Percentiles rank a stretch among this genome's conserved stretches.
These are phyloP conservation scores for Hypocrella siamensis DNA, from an alignment of 2,329 filamentous ascomycete genomes.

Conservation along the genomic window DNA sequence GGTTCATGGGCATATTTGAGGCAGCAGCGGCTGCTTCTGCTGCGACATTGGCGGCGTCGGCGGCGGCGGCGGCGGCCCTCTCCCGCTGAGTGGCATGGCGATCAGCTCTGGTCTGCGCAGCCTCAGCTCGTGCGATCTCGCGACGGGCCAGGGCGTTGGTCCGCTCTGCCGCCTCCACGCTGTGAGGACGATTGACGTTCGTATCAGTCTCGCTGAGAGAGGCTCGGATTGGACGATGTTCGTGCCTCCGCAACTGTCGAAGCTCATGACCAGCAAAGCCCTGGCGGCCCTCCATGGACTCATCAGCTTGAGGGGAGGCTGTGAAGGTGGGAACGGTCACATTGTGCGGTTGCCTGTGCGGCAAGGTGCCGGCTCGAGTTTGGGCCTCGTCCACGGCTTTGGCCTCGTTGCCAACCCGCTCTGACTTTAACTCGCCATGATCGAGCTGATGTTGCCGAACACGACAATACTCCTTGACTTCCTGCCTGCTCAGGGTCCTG, in stretches of 20 bases:
- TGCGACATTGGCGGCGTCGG: slow-evolving; percentile 15
- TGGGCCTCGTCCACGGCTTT: slow-evolving; percentile 36
- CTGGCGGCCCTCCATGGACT: slow-evolving; percentile 4
- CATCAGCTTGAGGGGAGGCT: slow-evolving; percentile 9
- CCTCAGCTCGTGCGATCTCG: slow-evolving; percentile 36
- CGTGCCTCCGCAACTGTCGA: slow-evolving; percentile 26
- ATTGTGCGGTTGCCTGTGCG: slow-evolving; percentile 9
- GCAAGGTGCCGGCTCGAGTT: slow-evolving; percentile 20
- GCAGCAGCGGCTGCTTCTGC: slow-evolving; percentile 9
- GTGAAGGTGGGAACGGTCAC: slow-evolving; percentile 7
- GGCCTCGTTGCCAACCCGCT: slow-evolving; percentile 32
- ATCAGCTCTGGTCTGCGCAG: slow-evolving; percentile 33
- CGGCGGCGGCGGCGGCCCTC: slow-evolving; percentile 16
- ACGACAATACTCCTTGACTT: slow-evolving; percentile 49
- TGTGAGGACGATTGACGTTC: slow-evolving; percentile 8
- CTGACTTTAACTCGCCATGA: slow-evolving; percentile 29
- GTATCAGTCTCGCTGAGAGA: slow-evolving; percentile 9
- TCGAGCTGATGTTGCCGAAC: slow-evolving; percentile 44
- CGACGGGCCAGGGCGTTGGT: slow-evolving; percentile 32
- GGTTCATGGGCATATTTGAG: slow-evolving; percentile 6
- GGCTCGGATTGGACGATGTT: slow-evolving; percentile 15
- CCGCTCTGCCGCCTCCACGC: slow-evolving; percentile 24
- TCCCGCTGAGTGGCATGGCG: slow-evolving; percentile 27
- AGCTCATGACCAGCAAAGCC: slow-evolving; percentile 21
- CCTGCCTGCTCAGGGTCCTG: slow-evolving; percentile 29